phyloP scores from a whole-genome alignment of 768 basidiomycete genomes.

The Pleurotus ostreatus region DNA sequence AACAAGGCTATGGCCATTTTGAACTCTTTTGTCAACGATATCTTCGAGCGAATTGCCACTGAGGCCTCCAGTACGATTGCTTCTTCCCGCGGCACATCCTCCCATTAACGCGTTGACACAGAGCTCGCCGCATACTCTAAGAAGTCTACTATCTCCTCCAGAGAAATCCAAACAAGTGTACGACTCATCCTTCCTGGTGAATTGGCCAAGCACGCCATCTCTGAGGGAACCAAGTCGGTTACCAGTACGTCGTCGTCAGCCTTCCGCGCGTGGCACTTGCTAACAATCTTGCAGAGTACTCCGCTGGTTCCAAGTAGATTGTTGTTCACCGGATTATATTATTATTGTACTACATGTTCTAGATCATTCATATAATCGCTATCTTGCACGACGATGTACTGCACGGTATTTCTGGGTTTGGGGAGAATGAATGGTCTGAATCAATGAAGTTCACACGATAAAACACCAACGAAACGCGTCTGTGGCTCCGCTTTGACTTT shows the following conservation, averaged over 20 bases:
- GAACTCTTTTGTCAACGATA: slow-evolving; percentile 91
- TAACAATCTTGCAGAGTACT: background rate
- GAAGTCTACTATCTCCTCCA: slow-evolving; percentile 97
- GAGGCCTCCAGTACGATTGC: slow-evolving; percentile 75
- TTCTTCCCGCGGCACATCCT: background rate
- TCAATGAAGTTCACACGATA: background rate
- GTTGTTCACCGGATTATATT: slow-evolving; percentile 1
- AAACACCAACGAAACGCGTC: background rate
- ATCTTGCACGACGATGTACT: background rate
- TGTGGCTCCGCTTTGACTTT: background rate
- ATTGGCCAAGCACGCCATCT: slow-evolving; percentile 97
- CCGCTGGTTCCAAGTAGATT: slow-evolving; percentile 3
- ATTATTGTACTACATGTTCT: slow-evolving; percentile 7
- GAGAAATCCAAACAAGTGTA: slow-evolving; percentile 96
- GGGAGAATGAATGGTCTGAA: background rate
- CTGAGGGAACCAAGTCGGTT: slow-evolving; percentile 73
- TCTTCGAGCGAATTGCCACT: slow-evolving; percentile 88
- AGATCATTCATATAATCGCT: slow-evolving; percentile 1
- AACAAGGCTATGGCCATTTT: slow-evolving; percentile 95
- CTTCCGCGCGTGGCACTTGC: background rate
- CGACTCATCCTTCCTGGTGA: slow-evolving; percentile 96
- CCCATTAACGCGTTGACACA: slow-evolving; percentile 21
- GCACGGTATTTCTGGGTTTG: background rate
- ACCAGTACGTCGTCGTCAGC: slow-evolving; percentile 39
- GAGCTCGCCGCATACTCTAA: slow-evolving; percentile 98